A percentile compares a stretch with the other conserved stretches of the same genome.
phyloP scores from a whole-genome alignment of 2,329 filamentous ascomycete genomes.

The Hypomyces perniciosus region DNA sequence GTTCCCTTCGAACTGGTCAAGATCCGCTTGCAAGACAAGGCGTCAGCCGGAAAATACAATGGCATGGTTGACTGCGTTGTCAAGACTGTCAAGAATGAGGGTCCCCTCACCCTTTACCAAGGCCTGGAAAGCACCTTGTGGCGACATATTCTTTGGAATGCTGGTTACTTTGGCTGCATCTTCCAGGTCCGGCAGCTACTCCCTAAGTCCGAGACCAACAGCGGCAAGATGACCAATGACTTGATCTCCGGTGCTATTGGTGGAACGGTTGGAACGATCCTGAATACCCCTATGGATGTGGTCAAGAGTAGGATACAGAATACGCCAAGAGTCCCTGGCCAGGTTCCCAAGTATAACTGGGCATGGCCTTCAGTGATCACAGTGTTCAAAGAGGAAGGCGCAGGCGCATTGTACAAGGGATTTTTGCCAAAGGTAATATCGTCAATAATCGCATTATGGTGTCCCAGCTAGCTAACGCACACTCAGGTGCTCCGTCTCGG shows the following conservation, averaged over 20 bases:
- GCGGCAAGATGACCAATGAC: slow-evolving; percentile 77
- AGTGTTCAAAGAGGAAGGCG: slow-evolving; percentile 89
- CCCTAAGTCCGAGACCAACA: slow-evolving; percentile 75
- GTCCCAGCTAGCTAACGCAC: slow-evolving; percentile 4
- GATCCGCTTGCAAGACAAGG: slow-evolving; percentile 94
- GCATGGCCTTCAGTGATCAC: slow-evolving; percentile 82
- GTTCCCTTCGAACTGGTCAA: slow-evolving; percentile 98
- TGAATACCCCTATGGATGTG: slow-evolving; percentile 96
- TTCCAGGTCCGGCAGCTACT: slow-evolving; percentile 88
- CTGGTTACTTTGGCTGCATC: slow-evolving; percentile 96
- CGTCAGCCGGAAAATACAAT: slow-evolving; percentile 80
- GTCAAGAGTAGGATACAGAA: slow-evolving; percentile 99
- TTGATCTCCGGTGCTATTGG: slow-evolving; percentile 80
- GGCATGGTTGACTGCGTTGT: slow-evolving; percentile 73
- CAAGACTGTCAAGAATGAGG: slow-evolving; percentile 81
- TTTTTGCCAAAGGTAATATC: slow-evolving; percentile 87
- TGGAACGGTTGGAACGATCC: slow-evolving; percentile 79
- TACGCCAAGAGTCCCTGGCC: slow-evolving; percentile 73
- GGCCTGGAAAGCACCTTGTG: slow-evolving; percentile 94
- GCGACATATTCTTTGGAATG: slow-evolving; percentile 87
- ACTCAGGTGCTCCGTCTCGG: slow-evolving; percentile 42
- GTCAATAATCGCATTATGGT: neutral
- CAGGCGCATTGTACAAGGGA: slow-evolving; percentile 89
- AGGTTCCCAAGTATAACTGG: slow-evolving; percentile 96
- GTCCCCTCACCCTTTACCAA: slow-evolving; percentile 85